These are phyloP conservation scores for Talaromyces funiculosus DNA, from an alignment of 2,329 filamentous ascomycete genomes.

Conservation along the genomic window DNA sequence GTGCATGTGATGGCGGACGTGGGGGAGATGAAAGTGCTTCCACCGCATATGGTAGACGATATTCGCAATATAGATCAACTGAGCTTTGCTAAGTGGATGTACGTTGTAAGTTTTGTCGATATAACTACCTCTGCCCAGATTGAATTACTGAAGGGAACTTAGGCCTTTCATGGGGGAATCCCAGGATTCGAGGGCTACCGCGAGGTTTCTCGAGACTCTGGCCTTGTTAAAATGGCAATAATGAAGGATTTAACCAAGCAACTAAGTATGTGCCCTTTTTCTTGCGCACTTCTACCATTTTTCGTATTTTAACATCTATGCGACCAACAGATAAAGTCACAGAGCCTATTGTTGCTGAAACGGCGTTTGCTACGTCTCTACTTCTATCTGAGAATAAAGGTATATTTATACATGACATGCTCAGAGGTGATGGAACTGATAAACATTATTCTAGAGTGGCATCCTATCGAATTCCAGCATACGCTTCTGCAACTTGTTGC, in stretches of 20 bases:
- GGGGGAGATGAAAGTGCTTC: neutral
- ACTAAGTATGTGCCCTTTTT: neutral
- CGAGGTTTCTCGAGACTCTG: neutral
- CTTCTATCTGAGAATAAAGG: neutral
- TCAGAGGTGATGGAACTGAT: neutral
- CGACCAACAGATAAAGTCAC: constrained; percentile 19
- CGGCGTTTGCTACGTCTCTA: neutral
- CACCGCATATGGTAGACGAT: neutral
- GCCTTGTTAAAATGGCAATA: neutral
- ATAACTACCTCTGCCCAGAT: neutral
- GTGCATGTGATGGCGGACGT: neutral
- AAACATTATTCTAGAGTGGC: constrained; percentile 12
- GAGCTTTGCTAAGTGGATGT: neutral
- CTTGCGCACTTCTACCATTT: neutral
- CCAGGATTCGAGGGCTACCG: constrained; percentile 1
- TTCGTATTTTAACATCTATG: neutral
- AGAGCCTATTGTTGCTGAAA: constrained; percentile 16
- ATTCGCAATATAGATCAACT: constrained; percentile 1
- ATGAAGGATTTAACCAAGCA: neutral
- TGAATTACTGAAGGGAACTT: neutral
- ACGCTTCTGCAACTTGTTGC: constrained; percentile 1
- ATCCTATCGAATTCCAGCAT: constrained; percentile 1
- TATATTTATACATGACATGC: neutral
- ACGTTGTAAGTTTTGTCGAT: neutral
- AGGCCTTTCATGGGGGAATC: neutral